A percentile compares a stretch with the other conserved stretches of the same genome.
These are phyloP conservation scores for Vickermania ingenoplastis DNA, from an alignment of 208 protist genomes.

Conservation along the genomic window DNA sequence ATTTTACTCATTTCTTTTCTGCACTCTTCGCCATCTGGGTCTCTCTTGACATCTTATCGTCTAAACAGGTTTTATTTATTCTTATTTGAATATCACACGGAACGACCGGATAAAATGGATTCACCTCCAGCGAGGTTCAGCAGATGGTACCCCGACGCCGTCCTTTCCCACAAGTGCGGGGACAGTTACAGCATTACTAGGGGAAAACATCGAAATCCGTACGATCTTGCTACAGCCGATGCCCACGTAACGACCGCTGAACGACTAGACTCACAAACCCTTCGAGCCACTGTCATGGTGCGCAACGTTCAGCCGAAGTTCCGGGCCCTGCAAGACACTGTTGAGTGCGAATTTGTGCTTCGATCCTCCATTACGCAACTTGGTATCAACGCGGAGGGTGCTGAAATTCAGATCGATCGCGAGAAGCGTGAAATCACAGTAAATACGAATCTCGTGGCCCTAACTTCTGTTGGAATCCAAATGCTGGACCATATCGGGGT, in stretches of 20 bases:
- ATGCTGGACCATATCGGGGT: constrained; percentile 75
- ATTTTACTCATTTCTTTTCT: constrained; percentile 6
- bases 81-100: too few species aligned
- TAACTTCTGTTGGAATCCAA: constrained; percentile 73
- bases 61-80: too few species aligned
- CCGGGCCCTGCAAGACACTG: constrained; percentile 47
- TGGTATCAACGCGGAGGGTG: constrained; percentile 74
- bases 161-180: constrained; percentile 38
- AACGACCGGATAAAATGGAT: too few species aligned
- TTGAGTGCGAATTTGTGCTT: constrained; percentile 70
- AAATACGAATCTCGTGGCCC: constrained; percentile 50
- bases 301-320: constrained; percentile 63
- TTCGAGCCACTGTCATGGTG: constrained; percentile 31
- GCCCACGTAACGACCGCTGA: constrained; percentile 28
- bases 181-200: constrained; percentile 61
- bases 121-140: constrained; percentile 37
- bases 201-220: constrained; percentile 59
- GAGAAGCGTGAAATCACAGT: constrained; percentile 25
- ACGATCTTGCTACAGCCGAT: constrained; percentile 72
- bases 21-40: background rate
- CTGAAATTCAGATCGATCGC: constrained; percentile 42
- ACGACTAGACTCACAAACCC: constrained; percentile 18
- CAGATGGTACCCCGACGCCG: constrained; percentile 79
- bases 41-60: too few species aligned
- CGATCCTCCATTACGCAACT: constrained; percentile 86